Base-by-base conservation (phyloP, 2,329 filamentous ascomycete genomes). In the Diplodia mutila region DNA sequence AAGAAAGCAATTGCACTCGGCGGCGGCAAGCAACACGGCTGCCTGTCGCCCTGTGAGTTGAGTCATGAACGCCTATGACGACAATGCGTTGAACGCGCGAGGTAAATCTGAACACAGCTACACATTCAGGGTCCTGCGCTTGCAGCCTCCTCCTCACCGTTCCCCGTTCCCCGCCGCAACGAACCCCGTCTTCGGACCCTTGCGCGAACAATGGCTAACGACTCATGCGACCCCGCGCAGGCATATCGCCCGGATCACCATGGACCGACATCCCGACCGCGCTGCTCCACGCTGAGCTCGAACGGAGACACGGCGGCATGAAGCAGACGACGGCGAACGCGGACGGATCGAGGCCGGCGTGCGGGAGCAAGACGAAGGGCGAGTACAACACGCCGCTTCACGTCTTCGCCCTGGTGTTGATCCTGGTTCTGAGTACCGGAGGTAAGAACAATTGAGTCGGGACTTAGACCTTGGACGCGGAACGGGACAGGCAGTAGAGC, bases 391-490 rank as follows among this genome's bases (percentile, higher is more conserved):
- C 85, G 25, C 77, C 82, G 4, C 75, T 85, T 48, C 86, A 88
- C 75, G 84, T 88, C 66, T 80, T 83, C 71, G 86, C 86, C n/a
- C 77, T 89, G 69, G 75, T 87, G 65, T 78, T 88, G 61, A 87
- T 89, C 69, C 80, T 89, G 65, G 74, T 78, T 11, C 76, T 88
- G 72, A 87, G 85, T 69, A 86, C 84, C 61, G 76, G 83, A 68
- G 83, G 85, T 83, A 72, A 79, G 73, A 42, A 25, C n/a, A 34
- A 32, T 32, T 6, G 29, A 6, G 29, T 32, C 9, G 29, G 29
- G 29, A n/a, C n/a, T n/a, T n/a, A n/a, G 29, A 8, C 29, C 9
- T 32, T 6, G 29, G 29, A 8, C 6, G 29, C 29, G 9, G 29
- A 8, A 32, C 2, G 29, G 29, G 29, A 8, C 29, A 32, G 29